These are phyloP conservation scores for Pneumocystis wakefieldiae DNA, from an alignment of 1,139 yeast species.

Conservation along the genomic window DNA sequence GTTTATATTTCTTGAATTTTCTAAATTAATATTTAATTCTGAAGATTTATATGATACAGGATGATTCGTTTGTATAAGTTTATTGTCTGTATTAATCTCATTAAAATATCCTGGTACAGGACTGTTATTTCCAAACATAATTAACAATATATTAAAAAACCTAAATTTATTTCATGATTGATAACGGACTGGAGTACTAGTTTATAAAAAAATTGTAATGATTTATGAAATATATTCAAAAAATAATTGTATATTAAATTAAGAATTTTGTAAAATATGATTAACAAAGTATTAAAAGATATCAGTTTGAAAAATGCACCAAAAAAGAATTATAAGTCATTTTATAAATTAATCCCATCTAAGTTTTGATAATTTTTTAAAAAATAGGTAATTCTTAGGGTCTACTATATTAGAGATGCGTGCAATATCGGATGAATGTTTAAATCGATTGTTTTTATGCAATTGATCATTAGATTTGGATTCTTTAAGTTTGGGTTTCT, in stretches of 20 bases:
- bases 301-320: neutral
- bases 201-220: neutral
- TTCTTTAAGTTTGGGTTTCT: neutral
- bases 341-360: neutral
- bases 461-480: neutral
- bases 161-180: neutral
- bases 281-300: neutral
- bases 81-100: neutral
- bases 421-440: neutral
- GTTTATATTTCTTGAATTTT: neutral
- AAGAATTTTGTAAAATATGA: neutral
- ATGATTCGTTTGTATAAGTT: neutral
- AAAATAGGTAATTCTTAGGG: neutral
- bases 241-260: neutral
- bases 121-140: neutral
- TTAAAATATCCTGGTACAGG: neutral
- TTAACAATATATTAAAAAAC: neutral
- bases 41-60: neutral
- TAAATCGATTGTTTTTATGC: neutral
- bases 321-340: neutral
- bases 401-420: neutral
- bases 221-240: neutral
- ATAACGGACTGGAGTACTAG: neutral
- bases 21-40: neutral
- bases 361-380: neutral